phyloP scores from a whole-genome alignment of 1,284 basidiomycete genomes.

The Exobasidium rhododendri region DNA sequence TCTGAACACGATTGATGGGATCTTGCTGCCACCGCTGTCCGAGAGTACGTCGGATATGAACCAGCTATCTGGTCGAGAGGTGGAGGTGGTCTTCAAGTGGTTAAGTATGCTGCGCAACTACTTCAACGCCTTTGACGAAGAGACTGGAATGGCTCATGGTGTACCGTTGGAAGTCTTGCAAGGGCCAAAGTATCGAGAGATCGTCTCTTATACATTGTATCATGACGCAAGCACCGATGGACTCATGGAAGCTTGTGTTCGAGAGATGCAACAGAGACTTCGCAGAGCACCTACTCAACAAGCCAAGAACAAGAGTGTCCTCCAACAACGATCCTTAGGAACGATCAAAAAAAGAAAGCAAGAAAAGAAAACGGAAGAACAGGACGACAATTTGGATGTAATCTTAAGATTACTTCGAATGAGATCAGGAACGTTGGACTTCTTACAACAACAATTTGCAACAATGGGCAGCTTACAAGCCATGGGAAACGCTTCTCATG shows the following conservation, averaged over 20 bases:
- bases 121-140: conserved; percentile 90
- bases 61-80: conserved; percentile 86
- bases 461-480: conserved; percentile 18
- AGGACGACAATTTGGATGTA: conserved; percentile 21
- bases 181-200: conserved; percentile 86
- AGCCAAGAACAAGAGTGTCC: conserved; percentile 64
- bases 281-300: conserved; percentile 65
- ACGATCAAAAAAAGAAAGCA: conserved; percentile 93
- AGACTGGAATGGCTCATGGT: conserved; percentile 61
- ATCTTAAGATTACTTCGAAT: conserved; percentile 18
- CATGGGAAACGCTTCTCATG: conserved; percentile 7
- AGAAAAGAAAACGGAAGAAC: conserved; percentile 69
- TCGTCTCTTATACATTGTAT: conserved; percentile 46
- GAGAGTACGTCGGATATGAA: conserved; percentile 86
- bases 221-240: conserved; percentile 50
- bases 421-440: conserved; percentile 19
- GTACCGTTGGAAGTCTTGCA: conserved; percentile 82
- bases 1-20: conserved; percentile 75
- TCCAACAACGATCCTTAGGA: conserved; percentile 80
- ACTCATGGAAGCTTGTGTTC: conserved; percentile 76
- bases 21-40: conserved; percentile 87
- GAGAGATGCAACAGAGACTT: conserved; percentile 80
- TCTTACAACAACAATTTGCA: conserved; percentile 21
- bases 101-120: conserved; percentile 79
- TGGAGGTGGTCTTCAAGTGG: conserved; percentile 98